Percentiles rank a stretch among this genome's conserved stretches.
These are phyloP conservation scores for Penicillium griseofulvum DNA, from an alignment of 2,329 filamentous ascomycete genomes.

Conservation along the genomic window DNA sequence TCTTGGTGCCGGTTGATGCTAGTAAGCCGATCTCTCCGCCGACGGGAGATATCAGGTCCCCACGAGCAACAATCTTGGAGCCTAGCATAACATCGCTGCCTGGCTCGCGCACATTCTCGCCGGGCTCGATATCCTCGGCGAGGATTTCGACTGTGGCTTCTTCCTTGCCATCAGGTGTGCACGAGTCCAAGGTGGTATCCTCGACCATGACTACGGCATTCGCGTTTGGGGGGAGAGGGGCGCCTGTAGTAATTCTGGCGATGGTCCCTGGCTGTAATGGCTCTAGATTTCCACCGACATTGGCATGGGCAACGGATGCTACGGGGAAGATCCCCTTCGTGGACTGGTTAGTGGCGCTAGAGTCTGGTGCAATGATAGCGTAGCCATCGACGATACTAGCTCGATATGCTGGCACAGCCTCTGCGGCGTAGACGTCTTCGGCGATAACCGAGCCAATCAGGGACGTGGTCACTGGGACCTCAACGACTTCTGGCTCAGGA, in stretches of 20 bases:
- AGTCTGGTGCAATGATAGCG: conserved; percentile 63
- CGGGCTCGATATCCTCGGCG: conserved; percentile 68
- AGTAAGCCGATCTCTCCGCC: conserved; percentile 91
- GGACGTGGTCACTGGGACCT: conserved; percentile 59
- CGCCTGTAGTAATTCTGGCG: conserved; percentile 89
- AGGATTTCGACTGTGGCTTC: conserved; percentile 87
- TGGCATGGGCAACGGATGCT: conserved; percentile 79
- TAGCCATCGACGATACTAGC: conserved; percentile 98
- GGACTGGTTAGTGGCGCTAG: conserved; percentile 53
- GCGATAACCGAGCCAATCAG: conserved; percentile 78
- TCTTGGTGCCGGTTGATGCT: conserved; percentile 73
- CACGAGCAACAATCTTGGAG: conserved; percentile 68
- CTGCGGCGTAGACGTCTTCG: conserved; percentile 73
- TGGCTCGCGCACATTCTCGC: conserved; percentile 87
- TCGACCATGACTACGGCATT: conserved; percentile 97
- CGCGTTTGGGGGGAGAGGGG: conserved; percentile 81
- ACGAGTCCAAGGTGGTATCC: conserved; percentile 74
- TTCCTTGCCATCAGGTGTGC: conserved; percentile 76
- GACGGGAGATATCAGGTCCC: conserved; percentile 78
- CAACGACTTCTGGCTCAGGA: conserved; percentile 59
- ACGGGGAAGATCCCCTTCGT: conserved; percentile 83
- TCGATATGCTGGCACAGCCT: conserved; percentile 87
- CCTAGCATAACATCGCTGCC: conserved; percentile 79
- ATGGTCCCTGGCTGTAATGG: conserved; percentile 71
- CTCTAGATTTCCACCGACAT: conserved; percentile 62